phyloP scores from a whole-genome alignment of 805 yeast genomes.

The Grigorovia yakushimaensis region DNA sequence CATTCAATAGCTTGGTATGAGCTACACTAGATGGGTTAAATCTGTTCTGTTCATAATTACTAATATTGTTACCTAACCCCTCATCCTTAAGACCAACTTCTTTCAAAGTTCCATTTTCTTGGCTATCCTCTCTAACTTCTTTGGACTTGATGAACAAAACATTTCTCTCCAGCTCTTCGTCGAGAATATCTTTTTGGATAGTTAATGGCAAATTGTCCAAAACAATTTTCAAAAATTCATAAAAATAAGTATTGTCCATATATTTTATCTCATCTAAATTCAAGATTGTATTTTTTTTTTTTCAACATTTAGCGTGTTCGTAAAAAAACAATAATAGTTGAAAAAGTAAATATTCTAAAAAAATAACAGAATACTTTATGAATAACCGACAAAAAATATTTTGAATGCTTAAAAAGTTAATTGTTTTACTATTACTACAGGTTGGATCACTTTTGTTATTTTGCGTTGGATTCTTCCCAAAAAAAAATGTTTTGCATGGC shows the following conservation, averaged over 20 bases:
- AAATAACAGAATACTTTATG: no score
- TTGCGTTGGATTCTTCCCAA: conserved; percentile 82
- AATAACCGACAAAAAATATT: no score
- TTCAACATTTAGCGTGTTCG: background rate
- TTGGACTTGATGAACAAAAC: background rate
- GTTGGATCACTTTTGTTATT: conserved; percentile 51
- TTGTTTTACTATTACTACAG: conserved; percentile 25
- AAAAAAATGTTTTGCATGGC: conserved; percentile 70
- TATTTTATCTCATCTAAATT: background rate
- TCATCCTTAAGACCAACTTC: no score
- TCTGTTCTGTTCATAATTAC: background rate
- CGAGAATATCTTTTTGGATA: background rate
- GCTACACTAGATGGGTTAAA: background rate
- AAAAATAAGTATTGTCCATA: background rate
- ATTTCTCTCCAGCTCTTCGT: background rate
- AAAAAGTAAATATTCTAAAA: background rate
- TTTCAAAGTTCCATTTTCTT: no score
- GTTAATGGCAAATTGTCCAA: conserved; percentile 2
- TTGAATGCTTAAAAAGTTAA: conserved; percentile 1
- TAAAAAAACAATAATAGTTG: background rate
- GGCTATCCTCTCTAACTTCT: background rate
- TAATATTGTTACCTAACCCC: no score
- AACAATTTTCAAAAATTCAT: conserved; percentile 1
- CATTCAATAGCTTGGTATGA: background rate
- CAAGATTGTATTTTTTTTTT: background rate